These are phyloP conservation scores for Phyllachora maydis DNA, from an alignment of 2,329 filamentous ascomycete genomes.

Conservation along the genomic window DNA sequence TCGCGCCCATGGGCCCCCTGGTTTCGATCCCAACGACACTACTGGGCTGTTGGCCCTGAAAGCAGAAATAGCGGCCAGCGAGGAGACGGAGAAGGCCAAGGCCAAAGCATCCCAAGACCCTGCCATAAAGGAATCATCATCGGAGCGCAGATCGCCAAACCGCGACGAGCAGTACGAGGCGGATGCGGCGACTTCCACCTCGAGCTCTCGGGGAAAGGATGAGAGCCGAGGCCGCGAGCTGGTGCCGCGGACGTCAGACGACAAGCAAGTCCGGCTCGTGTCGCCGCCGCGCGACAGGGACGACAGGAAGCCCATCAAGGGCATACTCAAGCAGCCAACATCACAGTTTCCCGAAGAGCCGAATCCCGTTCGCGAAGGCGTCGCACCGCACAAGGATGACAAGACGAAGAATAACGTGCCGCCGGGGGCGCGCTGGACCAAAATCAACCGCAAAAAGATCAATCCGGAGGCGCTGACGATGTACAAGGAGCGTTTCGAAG, in stretches of 20 bases:
- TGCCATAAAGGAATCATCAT: slow-evolving; percentile 6
- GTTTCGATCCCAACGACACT: slow-evolving; percentile 32
- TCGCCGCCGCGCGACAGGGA: slow-evolving; percentile 45
- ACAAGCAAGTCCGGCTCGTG: slow-evolving; percentile 43
- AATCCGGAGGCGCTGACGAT: slow-evolving; percentile 73
- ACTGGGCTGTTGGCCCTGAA: slow-evolving; percentile 26
- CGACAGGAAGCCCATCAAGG: slow-evolving; percentile 52
- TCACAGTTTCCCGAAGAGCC: slow-evolving; percentile 72
- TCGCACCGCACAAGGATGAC: slow-evolving; percentile 82
- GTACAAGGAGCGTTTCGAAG: slow-evolving; percentile 80
- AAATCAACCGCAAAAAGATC: slow-evolving; percentile 72
- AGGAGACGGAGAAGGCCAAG: slow-evolving; percentile 7
- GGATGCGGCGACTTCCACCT: slow-evolving; percentile 3
- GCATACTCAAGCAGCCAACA: slow-evolving; percentile 71
- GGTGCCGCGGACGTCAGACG: slow-evolving; percentile 12
- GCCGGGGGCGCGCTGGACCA: slow-evolving; percentile 73
- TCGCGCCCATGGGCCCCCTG: slow-evolving; percentile 15
- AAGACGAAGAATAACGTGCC: slow-evolving; percentile 55
- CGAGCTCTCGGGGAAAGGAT: too few relatives aligned
- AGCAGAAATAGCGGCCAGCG: slow-evolving; percentile 23
- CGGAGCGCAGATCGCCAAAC: slow-evolving; percentile 3
- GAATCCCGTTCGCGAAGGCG: slow-evolving; percentile 68
- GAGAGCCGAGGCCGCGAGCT: slow-evolving; percentile 21
- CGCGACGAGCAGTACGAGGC: slow-evolving; percentile 5
- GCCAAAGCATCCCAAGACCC: slow-evolving; percentile 2